A percentile compares a stretch with the other conserved stretches of the same genome.
Conservation (phyloP, 208 protist genomes). For the Acanthamoeba sp. region DNA sequence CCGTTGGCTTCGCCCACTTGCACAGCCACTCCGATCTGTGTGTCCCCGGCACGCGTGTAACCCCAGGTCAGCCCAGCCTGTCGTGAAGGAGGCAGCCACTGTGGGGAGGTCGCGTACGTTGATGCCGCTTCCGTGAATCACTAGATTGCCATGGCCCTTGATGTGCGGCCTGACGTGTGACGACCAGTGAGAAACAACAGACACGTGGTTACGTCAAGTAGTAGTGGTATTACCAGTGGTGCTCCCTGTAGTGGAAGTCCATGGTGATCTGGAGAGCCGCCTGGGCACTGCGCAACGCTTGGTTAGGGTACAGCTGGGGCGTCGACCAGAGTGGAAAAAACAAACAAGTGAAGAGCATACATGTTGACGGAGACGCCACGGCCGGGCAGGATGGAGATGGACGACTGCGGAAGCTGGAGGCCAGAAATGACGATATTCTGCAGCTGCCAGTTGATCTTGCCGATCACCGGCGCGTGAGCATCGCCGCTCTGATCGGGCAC, state of each 20-base stretch:
- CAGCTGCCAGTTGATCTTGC: neutral
- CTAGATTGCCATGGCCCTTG: neutral
- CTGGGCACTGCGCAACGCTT: neutral
- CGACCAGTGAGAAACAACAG: neutral
- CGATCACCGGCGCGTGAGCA: neutral
- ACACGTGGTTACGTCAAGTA: neutral
- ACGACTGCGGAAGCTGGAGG: neutral
- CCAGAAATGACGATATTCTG: neutral
- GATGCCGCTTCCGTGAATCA: neutral
- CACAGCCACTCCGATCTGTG: neutral
- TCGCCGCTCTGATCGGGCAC: neutral
- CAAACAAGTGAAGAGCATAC: too few relatives aligned
- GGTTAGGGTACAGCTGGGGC: neutral
- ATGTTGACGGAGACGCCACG: neutral
- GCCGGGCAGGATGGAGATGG: neutral
- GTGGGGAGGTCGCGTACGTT: neutral
- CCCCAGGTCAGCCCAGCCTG: too few relatives aligned
- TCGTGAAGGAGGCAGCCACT: neutral
- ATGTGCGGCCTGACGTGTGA: constrained; percentile 37
- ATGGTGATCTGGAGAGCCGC: neutral
- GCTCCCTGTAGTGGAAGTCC: constrained; percentile 28
- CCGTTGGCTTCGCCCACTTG: neutral
- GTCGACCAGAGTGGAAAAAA: too few relatives aligned
- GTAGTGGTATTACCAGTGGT: neutral
- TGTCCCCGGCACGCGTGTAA: too few relatives aligned